Evolutionary conservation across 345 rosid species (phyloP).

Genomic region (Corchorus capsularis): DNA sequence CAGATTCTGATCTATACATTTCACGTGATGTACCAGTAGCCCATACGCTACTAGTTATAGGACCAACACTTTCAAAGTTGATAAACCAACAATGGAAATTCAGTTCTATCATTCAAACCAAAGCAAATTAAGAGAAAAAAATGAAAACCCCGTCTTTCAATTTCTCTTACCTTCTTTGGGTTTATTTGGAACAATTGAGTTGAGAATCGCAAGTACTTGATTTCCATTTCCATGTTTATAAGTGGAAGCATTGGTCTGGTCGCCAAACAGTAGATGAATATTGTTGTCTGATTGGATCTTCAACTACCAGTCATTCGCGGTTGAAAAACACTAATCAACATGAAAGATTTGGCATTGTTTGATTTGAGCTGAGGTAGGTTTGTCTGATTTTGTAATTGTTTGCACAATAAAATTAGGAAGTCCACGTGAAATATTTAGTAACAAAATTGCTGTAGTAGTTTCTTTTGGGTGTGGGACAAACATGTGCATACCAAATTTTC

Average conservation of each 20-base stretch:
- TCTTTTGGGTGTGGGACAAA: no score
- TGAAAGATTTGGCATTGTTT: no score
- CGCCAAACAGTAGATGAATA: neutral
- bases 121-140: neutral
- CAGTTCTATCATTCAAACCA: neutral
- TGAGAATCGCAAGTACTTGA: neutral
- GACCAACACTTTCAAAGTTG: neutral
- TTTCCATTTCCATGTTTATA: neutral
- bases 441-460: no score
- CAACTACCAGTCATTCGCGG: conserved; percentile 5
- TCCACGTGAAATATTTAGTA: no score
- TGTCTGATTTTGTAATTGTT: no score
- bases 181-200: neutral
- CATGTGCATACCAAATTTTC: no score
- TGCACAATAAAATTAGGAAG: no score
- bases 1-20: neutral
- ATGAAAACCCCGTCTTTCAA: neutral
- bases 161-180: neutral
- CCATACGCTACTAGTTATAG: no score
- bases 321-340: neutral
- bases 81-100: neutral
- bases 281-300: neutral
- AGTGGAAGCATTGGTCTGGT: neutral
- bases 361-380: no score
- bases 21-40: neutral